These are phyloP conservation scores for Blechomonas ayalai DNA, from an alignment of 208 protist genomes.

Conservation along the genomic window DNA sequence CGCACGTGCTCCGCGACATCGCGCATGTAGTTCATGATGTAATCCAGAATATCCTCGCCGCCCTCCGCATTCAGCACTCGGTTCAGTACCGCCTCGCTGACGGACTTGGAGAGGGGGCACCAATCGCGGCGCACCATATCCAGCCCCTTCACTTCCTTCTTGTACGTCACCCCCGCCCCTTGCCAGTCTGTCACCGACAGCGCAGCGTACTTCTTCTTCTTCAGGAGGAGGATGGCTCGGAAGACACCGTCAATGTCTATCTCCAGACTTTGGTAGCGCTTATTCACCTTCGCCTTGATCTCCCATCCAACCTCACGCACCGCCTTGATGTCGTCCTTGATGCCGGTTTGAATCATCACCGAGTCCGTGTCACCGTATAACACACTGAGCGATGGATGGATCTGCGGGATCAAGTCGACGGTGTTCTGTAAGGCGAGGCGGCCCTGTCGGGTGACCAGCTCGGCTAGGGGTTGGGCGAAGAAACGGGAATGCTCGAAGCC, in stretches of 20 bases:
- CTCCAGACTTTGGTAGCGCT: slow-evolving; percentile 96
- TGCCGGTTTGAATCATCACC: slow-evolving; percentile 98
- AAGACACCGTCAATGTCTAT: slow-evolving; percentile 99
- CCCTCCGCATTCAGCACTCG: slow-evolving; percentile 88
- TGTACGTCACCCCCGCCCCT: slow-evolving; percentile 51
- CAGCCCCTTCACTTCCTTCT: slow-evolving; percentile 96
- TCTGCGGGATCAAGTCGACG: slow-evolving; percentile 89
- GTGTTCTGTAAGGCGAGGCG: slow-evolving; percentile 93
- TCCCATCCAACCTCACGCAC: slow-evolving; percentile 87
- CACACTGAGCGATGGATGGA: slow-evolving; percentile 84
- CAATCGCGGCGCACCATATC: slow-evolving; percentile 99
- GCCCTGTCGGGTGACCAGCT: slow-evolving; percentile 97
- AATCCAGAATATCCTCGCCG: slow-evolving; percentile 84
- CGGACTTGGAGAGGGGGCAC: slow-evolving; percentile 95
- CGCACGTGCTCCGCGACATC: slow-evolving; percentile 72
- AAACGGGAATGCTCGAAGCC: slow-evolving; percentile 98
- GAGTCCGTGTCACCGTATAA: slow-evolving; percentile 99
- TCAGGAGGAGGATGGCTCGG: slow-evolving; percentile 94
- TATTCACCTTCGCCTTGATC: slow-evolving; percentile 96
- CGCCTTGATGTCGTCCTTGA: slow-evolving; percentile 76
- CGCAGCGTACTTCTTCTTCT: slow-evolving; percentile 94
- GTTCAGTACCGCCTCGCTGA: slow-evolving; percentile 91
- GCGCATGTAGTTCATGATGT: slow-evolving; percentile 91
- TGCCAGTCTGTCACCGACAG: slow-evolving; percentile 74
- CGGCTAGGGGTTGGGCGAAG: slow-evolving; percentile 97